These are phyloP conservation scores for Globisporangium recalcitrans DNA, from an alignment of 352 stramenopile genomes.

Conservation along the genomic window DNA sequence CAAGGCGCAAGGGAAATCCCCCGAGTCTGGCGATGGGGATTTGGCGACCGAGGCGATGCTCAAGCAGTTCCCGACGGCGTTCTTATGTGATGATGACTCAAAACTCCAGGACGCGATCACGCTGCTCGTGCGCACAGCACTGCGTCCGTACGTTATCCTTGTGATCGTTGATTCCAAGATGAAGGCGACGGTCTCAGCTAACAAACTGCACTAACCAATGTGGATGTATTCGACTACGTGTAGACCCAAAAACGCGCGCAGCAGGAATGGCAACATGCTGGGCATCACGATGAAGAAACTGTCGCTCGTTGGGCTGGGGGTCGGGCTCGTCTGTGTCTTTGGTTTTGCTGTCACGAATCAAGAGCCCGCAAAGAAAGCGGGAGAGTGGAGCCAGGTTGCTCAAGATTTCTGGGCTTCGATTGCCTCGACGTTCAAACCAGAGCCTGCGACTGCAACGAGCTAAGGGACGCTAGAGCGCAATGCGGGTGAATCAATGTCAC, in stretches of 20 bases:
- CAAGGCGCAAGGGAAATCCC: constrained; percentile 20
- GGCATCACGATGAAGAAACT: constrained; percentile 17
- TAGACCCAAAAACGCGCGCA: constrained; percentile 48
- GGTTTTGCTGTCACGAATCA: background rate
- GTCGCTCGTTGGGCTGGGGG: constrained; percentile 3
- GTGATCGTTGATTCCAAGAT: background rate
- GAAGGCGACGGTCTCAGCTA: background rate
- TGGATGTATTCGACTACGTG: too few relatives aligned
- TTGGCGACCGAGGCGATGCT: constrained; percentile 44
- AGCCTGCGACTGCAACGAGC: background rate
- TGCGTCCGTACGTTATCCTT: constrained; percentile 40
- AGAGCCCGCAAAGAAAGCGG: background rate
- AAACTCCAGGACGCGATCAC: constrained; percentile 31
- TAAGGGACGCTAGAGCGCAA: background rate
- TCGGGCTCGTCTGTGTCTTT: background rate
- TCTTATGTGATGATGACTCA: constrained; percentile 36
- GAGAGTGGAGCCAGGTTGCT: background rate
- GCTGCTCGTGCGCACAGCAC: constrained; percentile 41
- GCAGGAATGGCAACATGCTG: constrained; percentile 29
- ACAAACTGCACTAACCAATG: too few relatives aligned
- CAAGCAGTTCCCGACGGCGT: constrained; percentile 41
- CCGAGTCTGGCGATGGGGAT: constrained; percentile 16
- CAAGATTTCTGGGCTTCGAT: background rate
- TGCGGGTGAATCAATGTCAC: background rate
- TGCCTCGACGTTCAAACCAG: background rate